phyloP scores from a whole-genome alignment of 2,329 filamentous ascomycete genomes.

The Penicillium sp. region DNA sequence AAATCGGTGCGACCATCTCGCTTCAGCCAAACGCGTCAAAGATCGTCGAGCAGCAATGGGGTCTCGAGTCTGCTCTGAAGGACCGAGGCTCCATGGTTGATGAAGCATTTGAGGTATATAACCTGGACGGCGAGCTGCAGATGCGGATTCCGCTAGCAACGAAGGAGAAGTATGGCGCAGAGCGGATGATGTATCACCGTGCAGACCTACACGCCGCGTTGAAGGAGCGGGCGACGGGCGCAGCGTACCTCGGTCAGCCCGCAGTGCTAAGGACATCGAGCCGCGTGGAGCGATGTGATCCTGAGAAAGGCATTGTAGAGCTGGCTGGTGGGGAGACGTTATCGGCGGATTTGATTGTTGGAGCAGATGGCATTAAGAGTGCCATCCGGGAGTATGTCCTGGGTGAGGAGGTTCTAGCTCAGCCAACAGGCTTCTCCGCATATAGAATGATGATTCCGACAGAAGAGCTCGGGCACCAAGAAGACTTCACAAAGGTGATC shows the following conservation, averaged over 20 bases:
- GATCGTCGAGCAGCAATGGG: slow-evolving; percentile 20
- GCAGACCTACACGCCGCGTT: slow-evolving; percentile 30
- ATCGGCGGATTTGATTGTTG: slow-evolving; percentile 34
- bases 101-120: slow-evolving; percentile 33
- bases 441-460: slow-evolving; percentile 17
- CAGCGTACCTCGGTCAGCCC: background rate
- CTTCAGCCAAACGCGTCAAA: slow-evolving; percentile 45
- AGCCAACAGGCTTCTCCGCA: slow-evolving; percentile 15
- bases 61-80: background rate
- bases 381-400: slow-evolving; percentile 5
- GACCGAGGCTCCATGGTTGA: slow-evolving; percentile 25
- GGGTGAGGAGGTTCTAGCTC: background rate
- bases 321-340: slow-evolving; percentile 23
- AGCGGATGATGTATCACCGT: slow-evolving; percentile 31
- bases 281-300: slow-evolving; percentile 11
- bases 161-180: slow-evolving; percentile 26
- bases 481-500: slow-evolving; percentile 34
- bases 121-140: slow-evolving; percentile 27
- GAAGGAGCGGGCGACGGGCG: slow-evolving; percentile 18
- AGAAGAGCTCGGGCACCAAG: slow-evolving; percentile 15
- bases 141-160: slow-evolving; percentile 25
- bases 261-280: background rate
- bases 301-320: background rate
- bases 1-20: slow-evolving; percentile 58
- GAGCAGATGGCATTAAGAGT: slow-evolving; percentile 35